phyloP scores from a whole-genome alignment of 257 asterid genomes.

The Nicotiana knightiana region DNA sequence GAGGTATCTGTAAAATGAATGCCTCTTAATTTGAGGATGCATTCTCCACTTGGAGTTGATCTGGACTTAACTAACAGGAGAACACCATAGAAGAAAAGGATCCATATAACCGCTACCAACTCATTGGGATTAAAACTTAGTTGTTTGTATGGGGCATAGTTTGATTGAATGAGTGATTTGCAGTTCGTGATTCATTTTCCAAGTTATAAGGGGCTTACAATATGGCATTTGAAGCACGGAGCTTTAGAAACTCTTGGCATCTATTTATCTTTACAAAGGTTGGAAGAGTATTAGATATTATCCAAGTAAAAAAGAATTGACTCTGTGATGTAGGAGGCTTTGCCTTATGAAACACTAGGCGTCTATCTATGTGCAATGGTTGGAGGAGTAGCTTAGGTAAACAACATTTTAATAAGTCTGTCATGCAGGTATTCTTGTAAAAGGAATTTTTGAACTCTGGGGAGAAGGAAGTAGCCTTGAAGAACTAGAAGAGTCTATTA shows the following conservation, averaged over 20 bases:
- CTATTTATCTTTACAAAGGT: not conserved
- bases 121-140: not conserved
- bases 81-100: not conserved
- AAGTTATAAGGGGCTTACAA: not conserved
- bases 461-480: constrained; percentile 79
- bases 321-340: no score
- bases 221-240: not conserved
- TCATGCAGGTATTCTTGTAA: constrained; percentile 78
- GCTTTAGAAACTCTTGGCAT: not conserved
- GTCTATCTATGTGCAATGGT: not conserved
- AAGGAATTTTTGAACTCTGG: constrained; percentile 95
- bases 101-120: not conserved
- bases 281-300: not conserved
- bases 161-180: not conserved
- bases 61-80: not conserved
- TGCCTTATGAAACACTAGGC: not conserved
- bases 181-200: not conserved
- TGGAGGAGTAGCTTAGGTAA: not conserved
- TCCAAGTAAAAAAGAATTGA: no score
- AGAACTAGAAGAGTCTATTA: constrained; percentile 77
- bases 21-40: not conserved
- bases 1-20: not conserved
- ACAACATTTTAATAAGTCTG: constrained; percentile 1
- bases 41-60: not conserved
- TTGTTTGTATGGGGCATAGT: not conserved